Percentiles rank a stretch among this genome's conserved stretches.
phyloP scores from a whole-genome alignment of 305 asterid species.

The Petunia hybrid region DNA sequence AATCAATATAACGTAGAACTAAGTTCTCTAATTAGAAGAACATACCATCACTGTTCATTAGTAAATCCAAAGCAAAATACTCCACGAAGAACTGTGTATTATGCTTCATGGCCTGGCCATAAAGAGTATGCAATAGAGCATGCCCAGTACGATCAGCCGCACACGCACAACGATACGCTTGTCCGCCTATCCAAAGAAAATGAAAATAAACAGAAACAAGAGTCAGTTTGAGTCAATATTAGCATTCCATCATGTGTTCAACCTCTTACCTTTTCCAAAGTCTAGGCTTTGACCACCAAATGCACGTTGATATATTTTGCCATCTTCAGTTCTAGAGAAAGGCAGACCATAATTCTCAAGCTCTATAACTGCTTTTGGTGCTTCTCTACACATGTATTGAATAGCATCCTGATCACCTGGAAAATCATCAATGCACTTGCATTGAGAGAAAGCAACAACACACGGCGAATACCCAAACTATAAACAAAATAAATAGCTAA shows the following conservation, averaged over 20 bases:
- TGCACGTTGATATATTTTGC: constrained; percentile 96
- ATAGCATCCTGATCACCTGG: constrained; percentile 96
- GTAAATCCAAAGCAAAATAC: constrained; percentile 92
- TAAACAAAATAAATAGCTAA: background rate
- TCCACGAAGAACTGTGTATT: constrained; percentile 99
- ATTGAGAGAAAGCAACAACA: background rate
- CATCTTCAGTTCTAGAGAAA: constrained; percentile 97
- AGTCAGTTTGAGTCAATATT: constrained; percentile 22
- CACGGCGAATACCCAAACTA: background rate
- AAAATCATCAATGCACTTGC: constrained; percentile 18
- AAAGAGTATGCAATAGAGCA: constrained; percentile 95
- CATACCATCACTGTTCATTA: constrained; percentile 91
- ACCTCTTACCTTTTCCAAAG: constrained; percentile 83
- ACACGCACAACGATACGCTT: constrained; percentile 99
- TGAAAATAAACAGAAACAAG: background rate
- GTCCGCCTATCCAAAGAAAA: constrained; percentile 71
- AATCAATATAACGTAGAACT: background rate
- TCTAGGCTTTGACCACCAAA: constrained; percentile 99
- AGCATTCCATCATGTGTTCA: background rate
- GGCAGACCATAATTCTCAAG: constrained; percentile 98
- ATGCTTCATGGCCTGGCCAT: constrained; percentile 99
- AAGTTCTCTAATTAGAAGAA: background rate
- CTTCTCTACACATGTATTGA: constrained; percentile 99
- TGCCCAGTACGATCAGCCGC: constrained; percentile 99
- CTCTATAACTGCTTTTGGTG: constrained; percentile 99